A percentile compares a stretch with the other conserved stretches of the same genome.
Conservation (phyloP, 805 yeast genomes). For the Clavispora asparagi region DNA sequence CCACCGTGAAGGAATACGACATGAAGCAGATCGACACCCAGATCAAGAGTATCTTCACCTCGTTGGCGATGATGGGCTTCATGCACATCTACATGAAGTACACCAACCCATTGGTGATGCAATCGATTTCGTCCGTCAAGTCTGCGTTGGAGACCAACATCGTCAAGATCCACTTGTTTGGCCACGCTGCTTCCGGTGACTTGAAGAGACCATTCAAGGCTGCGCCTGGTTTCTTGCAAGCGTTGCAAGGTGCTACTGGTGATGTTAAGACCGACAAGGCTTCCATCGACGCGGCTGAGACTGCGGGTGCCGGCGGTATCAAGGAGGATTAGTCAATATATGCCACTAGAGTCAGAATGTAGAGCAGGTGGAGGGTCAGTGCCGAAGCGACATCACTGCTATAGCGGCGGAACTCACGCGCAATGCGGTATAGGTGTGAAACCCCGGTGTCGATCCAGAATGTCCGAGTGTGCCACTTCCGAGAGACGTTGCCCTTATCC, state of each 20-base stretch:
- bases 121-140: constrained; percentile 86
- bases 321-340: constrained; percentile 62
- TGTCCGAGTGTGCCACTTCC: no score
- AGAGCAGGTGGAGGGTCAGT: background rate
- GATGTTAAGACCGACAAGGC: constrained; percentile 81
- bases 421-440: no score
- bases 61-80: constrained; percentile 95
- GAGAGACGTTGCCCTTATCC: no score
- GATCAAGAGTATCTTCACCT: constrained; percentile 79
- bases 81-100: constrained; percentile 97
- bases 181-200: constrained; percentile 78
- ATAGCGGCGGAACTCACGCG: no score
- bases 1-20: constrained; percentile 94
- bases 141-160: constrained; percentile 84
- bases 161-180: constrained; percentile 85
- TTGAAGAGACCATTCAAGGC: constrained; percentile 96
- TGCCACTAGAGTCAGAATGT: background rate
- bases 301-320: constrained; percentile 80
- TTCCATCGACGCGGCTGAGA: constrained; percentile 78
- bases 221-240: constrained; percentile 46
- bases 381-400: no score
- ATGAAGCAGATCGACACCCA: constrained; percentile 76
- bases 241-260: constrained; percentile 56
- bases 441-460: no score
- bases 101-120: constrained; percentile 95